These are phyloP conservation scores for Davidsoniella neocaledoniae DNA, from an alignment of 2,329 filamentous ascomycete genomes.

Conservation along the genomic window DNA sequence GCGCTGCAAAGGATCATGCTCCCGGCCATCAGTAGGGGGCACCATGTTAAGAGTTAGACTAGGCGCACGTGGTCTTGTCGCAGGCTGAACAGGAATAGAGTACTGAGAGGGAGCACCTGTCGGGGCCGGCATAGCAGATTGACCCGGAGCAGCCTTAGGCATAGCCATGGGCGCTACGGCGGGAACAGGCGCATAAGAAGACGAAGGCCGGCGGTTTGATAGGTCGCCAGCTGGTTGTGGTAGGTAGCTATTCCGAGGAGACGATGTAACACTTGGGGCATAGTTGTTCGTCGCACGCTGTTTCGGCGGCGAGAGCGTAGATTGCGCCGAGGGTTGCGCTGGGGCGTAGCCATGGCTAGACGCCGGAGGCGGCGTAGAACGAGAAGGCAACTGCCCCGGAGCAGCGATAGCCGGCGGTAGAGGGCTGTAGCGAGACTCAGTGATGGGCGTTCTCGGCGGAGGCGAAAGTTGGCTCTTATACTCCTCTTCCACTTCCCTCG, in stretches of 20 bases:
- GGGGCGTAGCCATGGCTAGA: slow-evolving; percentile 16
- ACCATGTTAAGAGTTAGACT: slow-evolving; percentile 42
- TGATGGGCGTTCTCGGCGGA: slow-evolving; percentile 15
- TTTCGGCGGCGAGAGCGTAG: slow-evolving; percentile 39
- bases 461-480: slow-evolving; percentile 15
- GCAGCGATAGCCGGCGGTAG: slow-evolving; percentile 14
- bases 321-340: slow-evolving; percentile 19
- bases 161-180: slow-evolving; percentile 19
- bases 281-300: slow-evolving; percentile 32
- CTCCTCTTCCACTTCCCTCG: slow-evolving; percentile 43
- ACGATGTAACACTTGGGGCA: slow-evolving; percentile 6
- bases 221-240: slow-evolving; percentile 10
- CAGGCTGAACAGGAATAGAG: slow-evolving; percentile 15
- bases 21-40: slow-evolving; percentile 46
- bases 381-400: slow-evolving; percentile 17
- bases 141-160: slow-evolving; percentile 15
- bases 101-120: slow-evolving; percentile 13
- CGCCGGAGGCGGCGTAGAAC: slow-evolving; percentile 34
- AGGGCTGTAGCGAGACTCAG: slow-evolving; percentile 25
- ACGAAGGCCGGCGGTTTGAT: slow-evolving; percentile 33
- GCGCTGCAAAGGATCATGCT: slow-evolving; percentile 63
- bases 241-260: slow-evolving; percentile 6
- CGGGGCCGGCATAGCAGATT: slow-evolving; percentile 3
- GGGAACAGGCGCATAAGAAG: slow-evolving; percentile 28
- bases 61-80: slow-evolving; percentile 30